phyloP scores from a whole-genome alignment of 306 rosid species.

The Ormosia emarginata region DNA sequence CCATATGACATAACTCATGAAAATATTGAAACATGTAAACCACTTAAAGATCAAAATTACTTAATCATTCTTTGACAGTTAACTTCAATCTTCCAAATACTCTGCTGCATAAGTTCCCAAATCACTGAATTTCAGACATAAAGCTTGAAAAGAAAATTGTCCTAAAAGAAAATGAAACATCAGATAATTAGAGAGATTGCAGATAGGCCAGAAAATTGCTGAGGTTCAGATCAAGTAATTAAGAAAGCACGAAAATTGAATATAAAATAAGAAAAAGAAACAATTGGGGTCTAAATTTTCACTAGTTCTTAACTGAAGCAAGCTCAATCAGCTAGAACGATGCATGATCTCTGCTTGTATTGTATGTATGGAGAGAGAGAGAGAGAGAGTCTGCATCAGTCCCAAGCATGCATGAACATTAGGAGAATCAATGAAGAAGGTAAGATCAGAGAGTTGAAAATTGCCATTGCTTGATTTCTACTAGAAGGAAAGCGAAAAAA shows the following conservation, averaged over 20 bases:
- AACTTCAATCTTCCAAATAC: constrained; percentile 19
- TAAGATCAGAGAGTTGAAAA: background rate
- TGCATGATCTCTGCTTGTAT: background rate
- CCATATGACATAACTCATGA: constrained; percentile 37
- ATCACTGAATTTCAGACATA: constrained; percentile 21
- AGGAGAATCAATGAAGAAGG: background rate
- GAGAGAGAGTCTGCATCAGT: background rate
- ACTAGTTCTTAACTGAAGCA: background rate
- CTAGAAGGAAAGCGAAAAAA: background rate
- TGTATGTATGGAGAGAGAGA: background rate
- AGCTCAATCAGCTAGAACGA: background rate
- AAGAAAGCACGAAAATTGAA: background rate
- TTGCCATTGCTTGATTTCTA: background rate
- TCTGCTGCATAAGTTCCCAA: constrained; percentile 23
- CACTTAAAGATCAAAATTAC: constrained; percentile 22
- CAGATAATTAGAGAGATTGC: background rate
- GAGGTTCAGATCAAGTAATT: background rate
- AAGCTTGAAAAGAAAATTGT: background rate
- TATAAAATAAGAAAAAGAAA: background rate
- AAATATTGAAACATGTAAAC: constrained; percentile 28
- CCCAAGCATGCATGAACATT: background rate
- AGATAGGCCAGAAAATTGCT: background rate
- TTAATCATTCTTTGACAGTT: constrained; percentile 10
- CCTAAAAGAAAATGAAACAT: constrained; percentile 4
- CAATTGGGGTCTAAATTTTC: background rate